These are phyloP conservation scores for Fusarium sulawesiense DNA, from an alignment of 2,329 filamentous ascomycete genomes.

Conservation along the genomic window DNA sequence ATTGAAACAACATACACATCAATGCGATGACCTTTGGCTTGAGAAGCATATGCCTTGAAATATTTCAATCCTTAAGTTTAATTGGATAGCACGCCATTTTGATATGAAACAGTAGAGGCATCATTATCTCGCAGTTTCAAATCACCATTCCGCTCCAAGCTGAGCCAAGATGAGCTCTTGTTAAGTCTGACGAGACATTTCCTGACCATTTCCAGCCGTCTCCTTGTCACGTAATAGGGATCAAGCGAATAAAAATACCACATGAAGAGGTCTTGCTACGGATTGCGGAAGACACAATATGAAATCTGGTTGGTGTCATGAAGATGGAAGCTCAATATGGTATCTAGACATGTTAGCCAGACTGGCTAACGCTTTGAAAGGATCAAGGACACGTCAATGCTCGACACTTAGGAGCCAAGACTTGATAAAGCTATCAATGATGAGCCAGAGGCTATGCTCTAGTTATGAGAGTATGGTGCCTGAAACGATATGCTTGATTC, in stretches of 20 bases:
- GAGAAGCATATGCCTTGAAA: not conserved
- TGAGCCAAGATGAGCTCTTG: not conserved
- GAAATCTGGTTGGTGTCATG: not conserved
- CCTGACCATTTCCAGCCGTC: not conserved
- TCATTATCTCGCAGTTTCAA: not conserved
- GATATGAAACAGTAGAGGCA: not conserved
- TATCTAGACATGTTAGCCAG: not conserved
- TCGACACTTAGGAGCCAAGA: not conserved
- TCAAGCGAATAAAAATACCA: not conserved
- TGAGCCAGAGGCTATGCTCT: not conserved
- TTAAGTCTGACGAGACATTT: not conserved
- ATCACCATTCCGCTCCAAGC: too few species aligned
- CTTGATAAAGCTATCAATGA: not conserved
- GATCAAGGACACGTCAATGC: not conserved
- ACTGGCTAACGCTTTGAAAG: not conserved
- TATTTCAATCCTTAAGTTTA: fast-evolving
- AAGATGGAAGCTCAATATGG: not conserved
- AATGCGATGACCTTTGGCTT: not conserved
- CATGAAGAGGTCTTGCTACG: too few species aligned
- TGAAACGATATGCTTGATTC: not conserved
- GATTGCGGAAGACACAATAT: not conserved
- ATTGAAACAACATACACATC: not conserved
- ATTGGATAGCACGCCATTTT: not conserved
- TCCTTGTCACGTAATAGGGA: not conserved
- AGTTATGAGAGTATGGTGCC: not conserved